Base-by-base conservation (phyloP, 805 yeast genomes). In the Saturnispora quitensis region DNA sequence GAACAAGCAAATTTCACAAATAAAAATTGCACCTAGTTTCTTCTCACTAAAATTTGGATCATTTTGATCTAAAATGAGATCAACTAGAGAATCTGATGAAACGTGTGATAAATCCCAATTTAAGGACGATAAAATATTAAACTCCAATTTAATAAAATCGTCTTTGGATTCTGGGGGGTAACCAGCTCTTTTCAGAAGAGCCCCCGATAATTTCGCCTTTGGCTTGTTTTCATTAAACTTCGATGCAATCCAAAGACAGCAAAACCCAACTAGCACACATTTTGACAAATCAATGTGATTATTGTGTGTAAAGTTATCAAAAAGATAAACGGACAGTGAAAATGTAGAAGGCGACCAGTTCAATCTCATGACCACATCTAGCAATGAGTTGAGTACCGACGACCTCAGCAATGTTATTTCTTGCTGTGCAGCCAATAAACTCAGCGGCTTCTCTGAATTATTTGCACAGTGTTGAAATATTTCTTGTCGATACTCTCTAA, bases 1-100 rank as follows among this genome's bases (percentile, higher is more conserved):
- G 64, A 84, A 82, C 54, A 80, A 81, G 50, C 82, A 73, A 58
- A 84, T 68, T 62, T 84, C 89, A 60, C 89, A 81, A 44, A 84
- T 64, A 67, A 80, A 80, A 53, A 78, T 68, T 15, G 87, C 73
- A 53, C 84, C 78, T 46, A 73, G 66, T 59, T 77, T 80, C 55
- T 82, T 68, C 52, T 77, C 79, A 54, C 73, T 69, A 40, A 71
- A 60, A 55, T 68, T 69, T 50, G 65, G 66, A 48, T 62, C 61
- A 36, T 60, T 54, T 24, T 58, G 58, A 51, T 58, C 59, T 28
- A 82, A 64, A 58, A 73, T 73, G 49, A 83, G 64, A 59, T 84
- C 88, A 52, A 84, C 69, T 59, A 81, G 81, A 12, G 76, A 68
- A 64, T 84, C 89, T 57, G 79, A 76, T 3, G 86, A 80, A 24